Percentiles rank a stretch among this genome's conserved stretches.
Conservation (phyloP, 1,139 yeast species). For the Kodamaea anthophila region DNA sequence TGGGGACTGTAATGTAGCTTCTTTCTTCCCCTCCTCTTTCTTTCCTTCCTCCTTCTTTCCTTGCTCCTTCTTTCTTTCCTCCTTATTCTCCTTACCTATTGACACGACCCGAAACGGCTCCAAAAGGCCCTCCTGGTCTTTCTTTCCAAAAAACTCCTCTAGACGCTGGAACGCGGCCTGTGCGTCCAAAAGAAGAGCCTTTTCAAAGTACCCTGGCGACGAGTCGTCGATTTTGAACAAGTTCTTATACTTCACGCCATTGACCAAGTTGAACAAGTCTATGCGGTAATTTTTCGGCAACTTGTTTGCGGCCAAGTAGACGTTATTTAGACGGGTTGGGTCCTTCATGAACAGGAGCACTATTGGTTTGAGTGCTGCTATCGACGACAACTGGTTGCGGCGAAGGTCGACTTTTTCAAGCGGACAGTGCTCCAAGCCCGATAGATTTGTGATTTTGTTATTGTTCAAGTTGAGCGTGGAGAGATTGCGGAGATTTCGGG, state of each 20-base stretch:
- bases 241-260: slow-evolving; percentile 48
- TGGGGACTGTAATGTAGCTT: no score
- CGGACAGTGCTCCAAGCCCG: slow-evolving; percentile 43
- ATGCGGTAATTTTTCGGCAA: slow-evolving; percentile 45
- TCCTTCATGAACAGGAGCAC: slow-evolving; percentile 30
- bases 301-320: slow-evolving; percentile 40
- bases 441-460: slow-evolving; percentile 40
- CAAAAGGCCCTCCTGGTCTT: slow-evolving; percentile 9
- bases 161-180: slow-evolving; percentile 41
- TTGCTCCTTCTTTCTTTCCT: not conserved
- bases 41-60: not conserved
- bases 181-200: slow-evolving; percentile 46
- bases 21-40: no score
- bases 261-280: slow-evolving; percentile 48
- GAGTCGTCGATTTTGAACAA: slow-evolving; percentile 53
- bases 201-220: slow-evolving; percentile 59
- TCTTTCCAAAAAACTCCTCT: slow-evolving; percentile 40
- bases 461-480: slow-evolving; percentile 51
- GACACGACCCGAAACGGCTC: not conserved
- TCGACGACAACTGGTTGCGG: slow-evolving; percentile 38
- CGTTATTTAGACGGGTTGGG: slow-evolving; percentile 24
- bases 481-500: slow-evolving; percentile 34
- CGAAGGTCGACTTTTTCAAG: slow-evolving; percentile 55
- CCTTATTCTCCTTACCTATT: no score
- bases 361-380: slow-evolving; percentile 30